Base-by-base conservation (phyloP, 2,329 filamentous ascomycete species). In the Dactylonectria macrodidyma region DNA sequence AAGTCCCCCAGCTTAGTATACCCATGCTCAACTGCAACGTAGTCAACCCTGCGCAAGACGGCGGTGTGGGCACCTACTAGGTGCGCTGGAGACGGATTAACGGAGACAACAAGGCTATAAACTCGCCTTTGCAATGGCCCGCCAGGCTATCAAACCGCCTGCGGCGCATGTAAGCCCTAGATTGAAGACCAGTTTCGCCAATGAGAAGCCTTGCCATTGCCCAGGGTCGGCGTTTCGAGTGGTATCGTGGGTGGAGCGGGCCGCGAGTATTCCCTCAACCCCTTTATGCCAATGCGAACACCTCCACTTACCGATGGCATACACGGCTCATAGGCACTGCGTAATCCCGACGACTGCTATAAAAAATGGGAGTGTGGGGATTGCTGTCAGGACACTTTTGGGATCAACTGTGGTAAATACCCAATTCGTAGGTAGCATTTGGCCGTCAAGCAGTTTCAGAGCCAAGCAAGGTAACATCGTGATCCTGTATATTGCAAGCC, bases 331-430 rank as follows among this genome's bases (percentile, higher is more conserved):
- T 51, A 16, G 6, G 22, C 14, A n/a, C 47, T 7, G 14, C 26
- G 26, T 16, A 26, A n/a, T 26, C 22, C 47, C 16, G 6, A 22
- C 14, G 3, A 22, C 22, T 12, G 38, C 47, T 34, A 34, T 33
- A 26, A 58, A 58, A 58, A 58, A 33, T 60, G 48, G 58, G 48
- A 60, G 36, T 30, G 26, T 30, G 26, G 26, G 26, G 26, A 7
- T 54, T 54, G 56, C 19, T 41, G 36, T 41, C 36, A 41, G 9
- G 36, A 41, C 14, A 41, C 36, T 41, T 9, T 11, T 26, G 56
- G 34, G 41, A 24, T 34, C 6, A 50, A 26, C 46, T 30, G 4
- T 30, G 7, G 26, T 30, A 30, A 30, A 30, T 30, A 5, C 26
- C 26, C 7, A 4, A 30, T 30, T 30, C 26, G 26, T 30, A 7